Evolutionary conservation across 2,329 filamentous ascomycete species (phyloP), one percentile per base, ranked within the genome.

Genomic region (Pseudonectria buxi): DNA sequence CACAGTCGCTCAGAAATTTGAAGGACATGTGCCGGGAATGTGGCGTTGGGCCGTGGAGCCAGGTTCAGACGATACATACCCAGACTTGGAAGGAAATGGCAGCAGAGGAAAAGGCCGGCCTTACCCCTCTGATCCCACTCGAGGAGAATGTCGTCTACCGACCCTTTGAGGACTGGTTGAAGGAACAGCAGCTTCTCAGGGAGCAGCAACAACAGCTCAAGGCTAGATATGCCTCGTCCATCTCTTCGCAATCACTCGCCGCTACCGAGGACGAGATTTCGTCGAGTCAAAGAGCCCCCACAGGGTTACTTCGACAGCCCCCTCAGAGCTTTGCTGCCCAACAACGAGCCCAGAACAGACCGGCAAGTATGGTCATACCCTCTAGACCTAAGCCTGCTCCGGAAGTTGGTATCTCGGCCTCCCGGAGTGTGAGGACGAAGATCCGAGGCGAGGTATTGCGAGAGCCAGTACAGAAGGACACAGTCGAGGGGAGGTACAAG

Each of bases 251-350:
- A 13, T 39, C 57, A 25, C 36, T 50, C 25, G 26, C 32, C 3
- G 52, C 49, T 22, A 50, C 53, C 9, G 62, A 64, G 24, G 63
- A 69, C 24, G 57, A 59, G 28, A 49, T 52, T 10, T 44, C 50
- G 7, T 33, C 48, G 27, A 47, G 55, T 4, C 62, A 65, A 40
- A 56, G 56, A 33, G 54, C 55, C 2, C 59, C 64, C 0, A 57
- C 64, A 0, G 66, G 65, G 4, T 57, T 76, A 5, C 54, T 78
- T 14, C 65, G 69, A 25, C 71, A 68, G 25, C 74, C 69, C 3
- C 74, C 75, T 9, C 77, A 81, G 51, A 82, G 78, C 52, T 82
- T 81, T 55, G 78, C 78, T 10, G 78, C 78, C 4, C 78, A 82
- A 46, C 78, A 82, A 46, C 63, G 78, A 45, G 73, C 75, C 15